A percentile compares a stretch with the other conserved stretches of the same genome.
phyloP scores from a whole-genome alignment of 495 filamentous ascomycete genomes.

The Penicillium maclennaniae region DNA sequence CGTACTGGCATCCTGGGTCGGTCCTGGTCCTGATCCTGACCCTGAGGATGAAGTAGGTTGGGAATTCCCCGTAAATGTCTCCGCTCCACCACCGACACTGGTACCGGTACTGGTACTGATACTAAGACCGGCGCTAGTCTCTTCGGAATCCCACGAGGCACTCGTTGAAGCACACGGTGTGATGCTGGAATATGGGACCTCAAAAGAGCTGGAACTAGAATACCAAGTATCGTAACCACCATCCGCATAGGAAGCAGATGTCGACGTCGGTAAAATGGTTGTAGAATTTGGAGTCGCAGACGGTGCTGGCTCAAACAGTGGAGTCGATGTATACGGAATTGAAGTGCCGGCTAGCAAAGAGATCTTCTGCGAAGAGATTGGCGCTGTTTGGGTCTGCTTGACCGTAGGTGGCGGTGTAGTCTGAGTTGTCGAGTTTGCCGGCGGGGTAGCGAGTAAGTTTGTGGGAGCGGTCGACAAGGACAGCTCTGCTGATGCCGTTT shows the following conservation, averaged over 20 bases:
- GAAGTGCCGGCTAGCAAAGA: slow-evolving; percentile 8
- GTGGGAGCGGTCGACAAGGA: background rate
- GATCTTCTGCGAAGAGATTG: slow-evolving; percentile 8
- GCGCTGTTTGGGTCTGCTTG: slow-evolving; percentile 1
- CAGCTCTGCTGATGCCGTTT: background rate
- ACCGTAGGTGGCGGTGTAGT: background rate
- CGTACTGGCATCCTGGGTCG: slow-evolving; percentile 22
- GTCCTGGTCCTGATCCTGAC: slow-evolving; percentile 17
- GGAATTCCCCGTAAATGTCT: slow-evolving; percentile 15
- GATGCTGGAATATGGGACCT: background rate
- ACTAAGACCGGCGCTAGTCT: slow-evolving; percentile 4
- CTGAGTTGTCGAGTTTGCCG: background rate
- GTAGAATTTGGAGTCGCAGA: slow-evolving; percentile 10
- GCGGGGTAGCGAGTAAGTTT: background rate
- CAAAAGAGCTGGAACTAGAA: slow-evolving; percentile 1
- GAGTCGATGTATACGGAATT: slow-evolving; percentile 10
- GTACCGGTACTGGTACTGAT: slow-evolving; percentile 4
- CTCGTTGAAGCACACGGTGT: slow-evolving; percentile 8
- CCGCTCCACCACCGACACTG: slow-evolving; percentile 10
- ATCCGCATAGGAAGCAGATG: background rate
- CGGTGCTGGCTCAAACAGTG: slow-evolving; percentile 10
- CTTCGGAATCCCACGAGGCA: background rate
- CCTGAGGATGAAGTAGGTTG: slow-evolving; percentile 16
- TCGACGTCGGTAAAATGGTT: slow-evolving; percentile 2
- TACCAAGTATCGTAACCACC: slow-evolving; percentile 1